Base-by-base conservation (phyloP, 192 early-diverging fungal species). In the Helicostylum pulchrum region DNA sequence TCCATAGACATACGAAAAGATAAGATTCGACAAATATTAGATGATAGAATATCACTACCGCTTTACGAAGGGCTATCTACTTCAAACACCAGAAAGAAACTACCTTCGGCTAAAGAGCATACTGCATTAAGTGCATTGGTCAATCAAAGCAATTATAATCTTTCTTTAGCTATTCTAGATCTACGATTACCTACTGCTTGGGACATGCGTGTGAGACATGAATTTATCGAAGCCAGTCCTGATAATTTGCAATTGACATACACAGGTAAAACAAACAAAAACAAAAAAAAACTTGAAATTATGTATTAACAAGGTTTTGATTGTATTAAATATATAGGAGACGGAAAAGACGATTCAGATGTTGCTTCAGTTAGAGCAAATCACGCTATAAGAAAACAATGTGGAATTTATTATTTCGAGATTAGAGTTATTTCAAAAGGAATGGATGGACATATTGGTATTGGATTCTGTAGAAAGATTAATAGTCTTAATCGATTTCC, bases 391-490 rank as follows among this genome's bases (percentile, higher is more conserved):
- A 92, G 92, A 32, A 76, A 86, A 10, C 88, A 94, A 62, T 87
- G 87, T 61, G 95, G 93, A 12, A 77, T 98, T 4, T 99, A 89
- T 65, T 99, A 99, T 76, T 99, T 81, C 65, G 97, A 99, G 66
- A 85, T 93, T 11, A 60, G 79, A 10, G 81, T 99, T 64, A 78
- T 91, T 44, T 86, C 80, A 71, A 94, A 96, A 71, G 97, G 95
- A 26, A 74, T 85, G 21, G 82, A 92, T 71, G 97, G 96, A 53
- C 94, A 89, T 65, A 96, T 98, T 73, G 94, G 92, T 8, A 77
- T 99, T 45, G 97, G 97, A 14, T 80, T 97, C 23, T 85, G 85
- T 36, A 77, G 67, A 23, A 48, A 77, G 9, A 68, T 47, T 11
- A 79, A 89, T 7, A 54, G 66, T 11, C 42, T 86, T 31, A 76